These are phyloP conservation scores for Wickerhamomyces strasburgensis DNA, from an alignment of 805 yeast genomes.

Conservation along the genomic window DNA sequence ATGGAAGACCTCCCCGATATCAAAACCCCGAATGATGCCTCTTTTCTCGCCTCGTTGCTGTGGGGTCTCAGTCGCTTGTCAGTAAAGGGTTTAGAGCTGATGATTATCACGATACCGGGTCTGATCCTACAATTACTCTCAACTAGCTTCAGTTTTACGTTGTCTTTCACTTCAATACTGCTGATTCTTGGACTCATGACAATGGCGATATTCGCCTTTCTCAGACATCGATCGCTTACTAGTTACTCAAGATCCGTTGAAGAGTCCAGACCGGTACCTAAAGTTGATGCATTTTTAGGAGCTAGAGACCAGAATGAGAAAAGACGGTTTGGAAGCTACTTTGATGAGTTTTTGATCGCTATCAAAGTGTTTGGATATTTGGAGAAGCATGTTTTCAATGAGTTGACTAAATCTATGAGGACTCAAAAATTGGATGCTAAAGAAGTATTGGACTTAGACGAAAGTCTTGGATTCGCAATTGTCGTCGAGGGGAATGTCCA, in stretches of 20 bases:
- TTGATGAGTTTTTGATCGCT: constrained; percentile 87
- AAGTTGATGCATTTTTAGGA: constrained; percentile 11
- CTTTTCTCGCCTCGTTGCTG: constrained; percentile 3
- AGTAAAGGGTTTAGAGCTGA: constrained; percentile 1
- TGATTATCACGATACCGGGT: constrained; percentile 26
- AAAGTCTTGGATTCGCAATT: constrained; percentile 78
- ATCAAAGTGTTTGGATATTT: constrained; percentile 91
- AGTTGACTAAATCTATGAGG: constrained; percentile 84
- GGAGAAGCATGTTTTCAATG: constrained; percentile 87
- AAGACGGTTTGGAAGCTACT: constrained; percentile 51
- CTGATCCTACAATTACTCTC: constrained; percentile 33
- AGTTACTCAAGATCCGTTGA: constrained; percentile 23
- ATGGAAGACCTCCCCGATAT: too few relatives aligned
- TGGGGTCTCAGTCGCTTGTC: constrained; percentile 2
- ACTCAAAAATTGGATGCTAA: constrained; percentile 77
- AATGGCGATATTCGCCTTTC: constrained; percentile 10
- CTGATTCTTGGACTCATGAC: constrained; percentile 6
- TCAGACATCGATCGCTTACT: constrained; percentile 14
- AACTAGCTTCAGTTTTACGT: constrained; percentile 30
- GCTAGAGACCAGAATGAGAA: constrained; percentile 28
- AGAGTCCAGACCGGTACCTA: constrained; percentile 34
- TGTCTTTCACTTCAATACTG: constrained; percentile 14
- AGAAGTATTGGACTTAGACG: constrained; percentile 70
- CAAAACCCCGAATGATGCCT: too few relatives aligned
- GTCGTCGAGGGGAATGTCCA: constrained; percentile 90